Conservation (phyloP, 257 asterid genomes). For the Fraxinus quadrangulata region DNA sequence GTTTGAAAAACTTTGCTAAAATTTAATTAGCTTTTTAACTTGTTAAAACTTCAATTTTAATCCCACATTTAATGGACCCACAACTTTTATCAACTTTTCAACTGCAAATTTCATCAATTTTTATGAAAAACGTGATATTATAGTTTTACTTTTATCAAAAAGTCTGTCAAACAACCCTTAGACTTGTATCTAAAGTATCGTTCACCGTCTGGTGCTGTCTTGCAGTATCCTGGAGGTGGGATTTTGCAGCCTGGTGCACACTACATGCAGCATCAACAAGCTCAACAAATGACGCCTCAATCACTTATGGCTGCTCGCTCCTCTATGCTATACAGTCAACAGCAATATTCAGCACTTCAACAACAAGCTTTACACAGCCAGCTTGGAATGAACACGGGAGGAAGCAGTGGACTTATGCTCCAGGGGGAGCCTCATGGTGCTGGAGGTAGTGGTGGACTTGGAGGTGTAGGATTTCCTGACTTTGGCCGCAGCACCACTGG, state of each 20-base stretch:
- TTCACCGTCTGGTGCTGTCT: not conserved
- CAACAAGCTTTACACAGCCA: slow-evolving; percentile 74
- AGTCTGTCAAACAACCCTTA: not conserved
- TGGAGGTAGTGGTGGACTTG: slow-evolving; percentile 34
- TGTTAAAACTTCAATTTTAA: no score
- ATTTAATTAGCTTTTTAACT: no score
- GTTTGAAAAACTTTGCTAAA: no score
- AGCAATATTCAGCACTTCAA: slow-evolving; percentile 68
- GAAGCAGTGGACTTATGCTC: slow-evolving; percentile 64
- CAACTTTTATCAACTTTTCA: no score
- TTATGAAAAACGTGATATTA: no score
- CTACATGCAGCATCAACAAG: slow-evolving; percentile 73
- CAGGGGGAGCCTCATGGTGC: slow-evolving; percentile 68
- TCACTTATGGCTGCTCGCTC: slow-evolving; percentile 82
- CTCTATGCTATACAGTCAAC: slow-evolving; percentile 77
- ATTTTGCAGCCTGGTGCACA: slow-evolving; percentile 69
- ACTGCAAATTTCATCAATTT: no score
- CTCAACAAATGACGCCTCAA: slow-evolving; percentile 76
- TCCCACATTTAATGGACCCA: no score
- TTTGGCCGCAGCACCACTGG: slow-evolving; percentile 40
- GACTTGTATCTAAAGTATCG: not conserved
- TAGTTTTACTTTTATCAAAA: no score
- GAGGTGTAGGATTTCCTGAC: slow-evolving; percentile 57
- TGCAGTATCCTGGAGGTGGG: slow-evolving; percentile 61
- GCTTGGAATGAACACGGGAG: slow-evolving; percentile 69